Conservation (phyloP, 305 asterid genomes). For the Solanum hybrid region DNA sequence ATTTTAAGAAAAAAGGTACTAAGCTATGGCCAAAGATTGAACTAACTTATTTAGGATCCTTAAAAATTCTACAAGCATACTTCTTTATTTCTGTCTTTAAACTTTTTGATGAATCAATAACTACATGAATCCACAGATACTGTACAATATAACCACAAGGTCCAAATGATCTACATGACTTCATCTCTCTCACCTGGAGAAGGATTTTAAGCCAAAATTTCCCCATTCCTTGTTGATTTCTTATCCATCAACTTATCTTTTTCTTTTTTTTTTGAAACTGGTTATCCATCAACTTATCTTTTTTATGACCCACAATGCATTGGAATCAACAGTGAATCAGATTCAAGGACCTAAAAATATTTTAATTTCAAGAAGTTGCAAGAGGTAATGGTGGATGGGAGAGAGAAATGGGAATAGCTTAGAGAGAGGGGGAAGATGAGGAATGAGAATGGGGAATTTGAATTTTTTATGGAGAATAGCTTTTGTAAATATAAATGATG, state of each 20-base stretch:
- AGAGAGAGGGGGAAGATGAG: background rate
- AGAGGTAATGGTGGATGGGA: background rate
- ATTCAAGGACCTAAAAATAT: background rate
- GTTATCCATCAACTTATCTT: background rate
- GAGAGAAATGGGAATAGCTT: background rate
- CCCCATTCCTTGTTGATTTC: background rate
- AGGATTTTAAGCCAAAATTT: background rate
- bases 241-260: background rate
- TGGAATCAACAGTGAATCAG: background rate
- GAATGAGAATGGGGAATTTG: background rate
- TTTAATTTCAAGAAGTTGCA: background rate
- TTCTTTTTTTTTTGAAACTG: background rate
- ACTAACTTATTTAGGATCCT: background rate
- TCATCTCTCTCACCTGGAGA: background rate
- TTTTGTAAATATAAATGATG: background rate
- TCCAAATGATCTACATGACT: background rate
- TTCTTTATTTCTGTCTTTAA: background rate
- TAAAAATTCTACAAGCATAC: background rate
- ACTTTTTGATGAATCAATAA: background rate
- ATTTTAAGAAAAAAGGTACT: background rate
- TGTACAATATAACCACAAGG: background rate
- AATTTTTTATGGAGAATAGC: background rate
- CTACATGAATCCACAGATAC: background rate
- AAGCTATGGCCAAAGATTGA: background rate
- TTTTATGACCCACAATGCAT: background rate